Base-by-base conservation (phyloP, 495 filamentous ascomycete genomes). In the Glonium stellatum region DNA sequence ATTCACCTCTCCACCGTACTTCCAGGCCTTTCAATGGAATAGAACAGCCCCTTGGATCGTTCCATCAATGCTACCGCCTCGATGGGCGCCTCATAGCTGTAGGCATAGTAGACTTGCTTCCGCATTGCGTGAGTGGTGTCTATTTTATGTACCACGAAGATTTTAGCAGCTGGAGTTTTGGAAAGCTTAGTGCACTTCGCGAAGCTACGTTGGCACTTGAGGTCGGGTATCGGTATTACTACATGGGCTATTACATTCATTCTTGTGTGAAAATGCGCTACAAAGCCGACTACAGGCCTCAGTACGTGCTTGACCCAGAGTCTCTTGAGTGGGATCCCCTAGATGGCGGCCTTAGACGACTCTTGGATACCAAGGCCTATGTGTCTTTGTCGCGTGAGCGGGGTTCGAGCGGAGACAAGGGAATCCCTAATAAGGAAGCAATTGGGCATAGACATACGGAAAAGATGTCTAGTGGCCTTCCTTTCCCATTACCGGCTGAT, bases 61-160 rank as follows among this genome's bases (percentile, higher is more conserved):
- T 84, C 73, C 93, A 98, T 69, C 92, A 96, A 71, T 93, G 89
- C 75, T 96, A 98, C 72, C 82, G 93, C 31, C 76, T 98, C 23
- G 91, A 97, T 72, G 93, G 91, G 18, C 80, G 84, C 55, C 80
- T 98, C 36, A 84, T 97, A 37, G 93, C 93, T 15, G 81, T 98
- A 55, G 88, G 87, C 1, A 90, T 97, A 10, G 75, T 98, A 35
- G 93, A 98, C 70, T 74, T 97, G 9, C 78, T 97, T 27, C 93
- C 92, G 0, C 77, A 88, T 57, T 86, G 84, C 58, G 89, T 98
- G 34, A 97, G 92, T 73, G 89, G 88, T 19, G 93, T 97, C 37
- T 98, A 98, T 71, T 88, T 97, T 68, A 82, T 96, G 58, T 87
- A 98, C 69, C 87, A 96, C 69, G 84, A 87, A 61, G 88, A 89